Evolutionary conservation across 1,284 basidiomycete genomes (phyloP), one percentile per base, ranked within the genome.

Genomic region (Ganoderma meredithae): DNA sequence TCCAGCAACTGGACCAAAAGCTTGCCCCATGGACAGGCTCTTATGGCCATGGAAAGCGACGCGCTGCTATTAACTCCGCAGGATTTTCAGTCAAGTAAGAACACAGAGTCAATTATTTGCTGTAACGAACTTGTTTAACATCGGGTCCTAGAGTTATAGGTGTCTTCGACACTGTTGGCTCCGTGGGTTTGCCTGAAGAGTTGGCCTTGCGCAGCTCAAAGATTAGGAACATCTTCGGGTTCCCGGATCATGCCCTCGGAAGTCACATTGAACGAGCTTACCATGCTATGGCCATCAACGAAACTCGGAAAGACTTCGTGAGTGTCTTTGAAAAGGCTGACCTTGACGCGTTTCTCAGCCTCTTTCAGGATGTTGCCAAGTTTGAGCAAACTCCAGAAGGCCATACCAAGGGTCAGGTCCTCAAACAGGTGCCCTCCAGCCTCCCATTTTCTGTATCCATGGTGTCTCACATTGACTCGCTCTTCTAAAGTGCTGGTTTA

Each of bases 121-220:
- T 25, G 39, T 60, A 12, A 12, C 5, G 39, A 13, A 13, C 39
- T 8, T 12, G 36, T 9, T 47, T 52, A 36, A 65, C 2, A 22
- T 25, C 2, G 1, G 8, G 4, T 4, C 3, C 13, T 64, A 92
- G 91, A 78, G 90, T 89, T 72, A 72, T 92, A 62, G 91, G 91
- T 2, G 89, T 92, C 19, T 92, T 89, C 73, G 90, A 92, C 74
- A 92, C 91, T 3, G 91, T 92, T 31, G 90, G 90, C 15, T 85
- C 88, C 22, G 76, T 91, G 39, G 91, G 90, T 12, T 76, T 92
- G 27, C 91, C 90, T 1, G 87, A 88, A 72, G 89, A 91, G 71
- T 73, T 92, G 12, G 83, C 84, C 2, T 75, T 82, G 49, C 76
- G 78, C 64, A 74, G 79, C 69, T 71, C 79, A 62, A 79, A 84